A percentile compares a stretch with the other conserved stretches of the same genome.
Conservation (phyloP, 2,329 filamentous ascomycete species). For the Xylariaceae sp. region DNA sequence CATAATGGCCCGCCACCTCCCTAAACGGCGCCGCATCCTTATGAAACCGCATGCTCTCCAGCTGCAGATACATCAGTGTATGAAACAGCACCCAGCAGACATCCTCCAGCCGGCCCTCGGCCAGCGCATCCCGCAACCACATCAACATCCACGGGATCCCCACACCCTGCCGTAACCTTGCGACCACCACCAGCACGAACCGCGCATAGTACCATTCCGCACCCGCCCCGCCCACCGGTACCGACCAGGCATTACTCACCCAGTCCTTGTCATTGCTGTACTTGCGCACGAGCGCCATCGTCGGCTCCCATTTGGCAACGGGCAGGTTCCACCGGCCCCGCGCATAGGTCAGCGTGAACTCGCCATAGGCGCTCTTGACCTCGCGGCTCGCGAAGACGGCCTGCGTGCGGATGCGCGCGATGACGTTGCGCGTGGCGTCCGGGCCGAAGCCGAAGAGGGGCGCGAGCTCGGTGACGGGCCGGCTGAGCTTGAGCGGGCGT, state of each 20-base stretch:
- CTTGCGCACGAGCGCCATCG: slow-evolving; percentile 10
- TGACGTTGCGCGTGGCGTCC: slow-evolving; percentile 2
- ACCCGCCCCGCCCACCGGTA: neutral
- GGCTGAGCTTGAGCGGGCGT: slow-evolving; percentile 16
- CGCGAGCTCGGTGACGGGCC: slow-evolving; percentile 20
- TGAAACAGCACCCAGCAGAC: slow-evolving; percentile 25
- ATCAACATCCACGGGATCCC: slow-evolving; percentile 5
- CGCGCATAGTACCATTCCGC: slow-evolving; percentile 24
- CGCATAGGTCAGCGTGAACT: slow-evolving; percentile 19
- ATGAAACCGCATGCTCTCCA: slow-evolving; percentile 21
- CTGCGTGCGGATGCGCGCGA: slow-evolving; percentile 20
- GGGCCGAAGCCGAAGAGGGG: slow-evolving; percentile 24
- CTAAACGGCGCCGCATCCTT: slow-evolving; percentile 2
- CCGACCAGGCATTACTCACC: neutral
- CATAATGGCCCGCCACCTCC: neutral
- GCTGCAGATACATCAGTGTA: slow-evolving; percentile 26
- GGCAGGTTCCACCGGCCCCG: slow-evolving; percentile 16
- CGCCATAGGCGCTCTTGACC: slow-evolving; percentile 12
- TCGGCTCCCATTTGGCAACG: slow-evolving; percentile 14
- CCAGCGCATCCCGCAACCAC: slow-evolving; percentile 19
- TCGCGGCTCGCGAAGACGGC: slow-evolving; percentile 21
- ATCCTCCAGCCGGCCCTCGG: slow-evolving; percentile 7
- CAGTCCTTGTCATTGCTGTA: slow-evolving; percentile 5
- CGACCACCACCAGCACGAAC: slow-evolving; percentile 17
- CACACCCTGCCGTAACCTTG: neutral